Evolutionary conservation across 2,329 filamentous ascomycete species (phyloP), one percentile per base, ranked within the genome.

Genomic region (Calonectria pseudoreteaudii): DNA sequence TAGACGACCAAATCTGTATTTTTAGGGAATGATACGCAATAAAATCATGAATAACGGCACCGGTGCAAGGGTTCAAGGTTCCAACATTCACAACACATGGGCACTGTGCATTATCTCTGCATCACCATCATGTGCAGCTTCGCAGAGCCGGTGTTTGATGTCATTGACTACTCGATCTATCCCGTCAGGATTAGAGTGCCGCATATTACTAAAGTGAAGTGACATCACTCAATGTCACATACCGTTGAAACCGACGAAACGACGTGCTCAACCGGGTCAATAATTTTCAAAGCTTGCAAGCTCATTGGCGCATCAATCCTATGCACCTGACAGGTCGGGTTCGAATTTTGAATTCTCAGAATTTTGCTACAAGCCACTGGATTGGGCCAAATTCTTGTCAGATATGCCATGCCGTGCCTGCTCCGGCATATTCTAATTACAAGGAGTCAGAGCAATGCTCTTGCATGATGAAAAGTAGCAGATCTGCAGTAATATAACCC

Each of bases 1-100:
- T 28, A 76, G 20, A 34, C 66, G 70, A 2, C 78, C 78, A 3
- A 53, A 80, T 9, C 68, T 80, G 56, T 80, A 80, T 50, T 80
- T 80, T 41, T 80, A 74, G 60, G 23, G 14, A 47, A n/a, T 30
- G 7, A 11, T 11, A 36, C 20, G 13, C 30, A 20, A 13, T 28
- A 2, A 20, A 65, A 49, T 65, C 11, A 65, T 23, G 30, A 65
- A 23, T 49, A 47, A 49, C 16, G 38, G 18, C 44, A 23, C n/a
- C 23, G 9, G 5, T 14, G 3, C n/a, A 13, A 47, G n/a, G 20
- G 44, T 47, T 13, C 44, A n/a, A 47, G n/a, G 20, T 2, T 47
- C 44, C 3, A 13, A 23, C 20, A 44, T 9, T 20, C 41, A 44
- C 18, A 44, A 7, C 3, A 3, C n/a, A 47, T 47, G 20, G 20